Base-by-base conservation (phyloP, 2,329 filamentous ascomycete species). In the Aspergillus fructus region DNA sequence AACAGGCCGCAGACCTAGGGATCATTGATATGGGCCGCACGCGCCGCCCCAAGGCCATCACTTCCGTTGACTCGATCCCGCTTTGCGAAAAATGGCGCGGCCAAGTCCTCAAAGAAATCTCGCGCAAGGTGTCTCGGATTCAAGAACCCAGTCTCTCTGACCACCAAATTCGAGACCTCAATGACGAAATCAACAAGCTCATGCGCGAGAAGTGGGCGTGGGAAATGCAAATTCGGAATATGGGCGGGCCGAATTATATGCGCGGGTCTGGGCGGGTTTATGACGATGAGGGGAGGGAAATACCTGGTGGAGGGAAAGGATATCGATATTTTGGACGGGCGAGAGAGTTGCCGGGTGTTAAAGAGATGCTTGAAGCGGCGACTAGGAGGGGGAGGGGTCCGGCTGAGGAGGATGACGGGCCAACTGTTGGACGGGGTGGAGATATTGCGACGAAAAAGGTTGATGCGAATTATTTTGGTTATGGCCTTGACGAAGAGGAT, bases 181-280 rank as follows among this genome's bases (percentile, higher is more conserved):
- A 99, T 79, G 94, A 99, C 76, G 94, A 99, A 78, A 96, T 99
- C 82, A 99, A 99, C 82, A 96, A 96, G 79, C 84, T 96, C 61
- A 97, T 99, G 91, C 88, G 92, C 63, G 94, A 99, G 80, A 99
- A 99, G 78, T 92, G 96, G 83, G 93, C 96, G 84, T 99, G 94
- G 94, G 94, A 99, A 81, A 86, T 94, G 66, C 92, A 97, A 77
- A 97, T 99, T 66, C 85, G 93, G 58, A 96, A 96, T 69, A 75
- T 97, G 23, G 94, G 94, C n/a, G 94, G 94, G 2, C 94, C 94
- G 30, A 97, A 97, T 76, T 99, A 97, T 75, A 96, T 94, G 89
- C 83, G 92, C 49, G 85, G 85, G 4, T 84, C 83, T 0, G 86
- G 81, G 30, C 85, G 86, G 63, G 82, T 90, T 49, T 91, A 89